A percentile compares a stretch with the other conserved stretches of the same genome.
Conservation (phyloP, 179 eudicot species). For the Carnegiea gigantea region DNA sequence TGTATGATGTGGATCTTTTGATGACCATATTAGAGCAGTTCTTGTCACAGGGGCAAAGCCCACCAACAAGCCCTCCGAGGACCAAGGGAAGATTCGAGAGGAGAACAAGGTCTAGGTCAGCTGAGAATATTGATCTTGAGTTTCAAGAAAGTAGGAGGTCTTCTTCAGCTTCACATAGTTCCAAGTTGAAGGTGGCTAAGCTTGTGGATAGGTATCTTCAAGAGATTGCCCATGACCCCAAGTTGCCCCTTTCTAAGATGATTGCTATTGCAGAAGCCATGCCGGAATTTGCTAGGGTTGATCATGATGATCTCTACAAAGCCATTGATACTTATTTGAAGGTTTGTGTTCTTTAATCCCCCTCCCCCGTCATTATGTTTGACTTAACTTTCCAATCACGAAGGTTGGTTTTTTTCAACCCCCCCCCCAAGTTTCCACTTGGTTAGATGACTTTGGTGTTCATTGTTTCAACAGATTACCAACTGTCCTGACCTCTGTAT, state of each 20-base stretch:
- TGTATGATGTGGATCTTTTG: slow-evolving; percentile 76
- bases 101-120: slow-evolving; percentile 68
- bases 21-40: slow-evolving; percentile 69
- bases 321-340: slow-evolving; percentile 86
- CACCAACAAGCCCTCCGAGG: slow-evolving; percentile 65
- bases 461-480: slow-evolving; percentile 1
- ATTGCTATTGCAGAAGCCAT: slow-evolving; percentile 67
- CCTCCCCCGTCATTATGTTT: neutral
- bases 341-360: slow-evolving; percentile 37
- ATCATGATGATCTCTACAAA: slow-evolving; percentile 85
- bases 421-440: neutral
- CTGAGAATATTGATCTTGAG: slow-evolving; percentile 56
- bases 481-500: neutral
- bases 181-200: slow-evolving; percentile 75
- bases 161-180: slow-evolving; percentile 79
- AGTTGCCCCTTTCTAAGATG: slow-evolving; percentile 66
- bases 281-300: slow-evolving; percentile 70
- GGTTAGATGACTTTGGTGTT: neutral
- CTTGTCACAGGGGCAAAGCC: slow-evolving; percentile 69
- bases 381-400: neutral
- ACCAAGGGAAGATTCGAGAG: slow-evolving; percentile 51
- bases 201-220: slow-evolving; percentile 75
- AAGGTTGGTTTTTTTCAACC: neutral
- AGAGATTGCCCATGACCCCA: slow-evolving; percentile 63
- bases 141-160: slow-evolving; percentile 83